Percentiles rank a stretch among this genome's conserved stretches.
Evolutionary conservation across 1,139 yeast species (phyloP).

Genomic region (Martiniozyma asiatica): DNA sequence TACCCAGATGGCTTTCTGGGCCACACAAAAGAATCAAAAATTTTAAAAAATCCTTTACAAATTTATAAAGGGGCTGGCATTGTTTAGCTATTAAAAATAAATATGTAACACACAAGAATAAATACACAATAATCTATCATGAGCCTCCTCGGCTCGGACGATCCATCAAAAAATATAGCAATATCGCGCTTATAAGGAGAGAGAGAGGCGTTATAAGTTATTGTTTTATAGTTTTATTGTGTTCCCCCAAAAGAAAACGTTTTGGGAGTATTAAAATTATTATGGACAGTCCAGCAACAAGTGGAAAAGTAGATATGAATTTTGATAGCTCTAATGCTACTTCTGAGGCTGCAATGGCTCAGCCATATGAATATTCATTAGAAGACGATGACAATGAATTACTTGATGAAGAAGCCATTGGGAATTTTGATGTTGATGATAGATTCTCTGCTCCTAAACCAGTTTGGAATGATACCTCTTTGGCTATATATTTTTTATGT

Average conservation of each 20-base stretch:
- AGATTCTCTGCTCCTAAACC: slow-evolving; percentile 59
- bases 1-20: slow-evolving; percentile 78
- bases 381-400: slow-evolving; percentile 2
- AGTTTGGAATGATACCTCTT: slow-evolving; percentile 63
- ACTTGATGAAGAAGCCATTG: background rate
- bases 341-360: slow-evolving; percentile 8
- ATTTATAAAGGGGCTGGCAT: background rate
- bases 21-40: slow-evolving; percentile 39
- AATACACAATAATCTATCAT: too few relatives aligned
- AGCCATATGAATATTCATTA: slow-evolving; percentile 5
- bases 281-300: background rate
- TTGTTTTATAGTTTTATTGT: too few relatives aligned
- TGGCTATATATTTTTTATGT: slow-evolving; percentile 51
- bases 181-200: too few relatives aligned
- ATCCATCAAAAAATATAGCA: too few relatives aligned
- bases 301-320: too few relatives aligned
- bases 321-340: too few relatives aligned
- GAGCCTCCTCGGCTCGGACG: too few relatives aligned
- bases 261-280: too few relatives aligned
- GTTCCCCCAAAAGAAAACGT: too few relatives aligned
- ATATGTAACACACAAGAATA: too few relatives aligned
- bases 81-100: background rate
- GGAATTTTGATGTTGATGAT: slow-evolving; percentile 19
- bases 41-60: slow-evolving; percentile 29
- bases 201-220: too few relatives aligned